Base-by-base conservation (phyloP, 129 eudicot genomes). In the Tagetes erecta region DNA sequence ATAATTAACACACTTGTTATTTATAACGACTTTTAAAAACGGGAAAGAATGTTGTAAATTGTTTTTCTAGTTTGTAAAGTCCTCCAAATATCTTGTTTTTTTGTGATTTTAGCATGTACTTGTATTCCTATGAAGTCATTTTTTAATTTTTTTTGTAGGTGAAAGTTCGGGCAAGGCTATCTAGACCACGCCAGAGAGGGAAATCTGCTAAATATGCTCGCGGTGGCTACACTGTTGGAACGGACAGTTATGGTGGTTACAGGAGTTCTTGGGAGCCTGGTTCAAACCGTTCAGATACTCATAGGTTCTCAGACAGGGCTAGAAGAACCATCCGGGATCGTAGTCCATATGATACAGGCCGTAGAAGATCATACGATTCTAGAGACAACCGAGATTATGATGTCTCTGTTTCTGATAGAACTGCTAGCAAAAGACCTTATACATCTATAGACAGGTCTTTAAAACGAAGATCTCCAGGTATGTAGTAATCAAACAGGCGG, bases 91-190 rank as follows among this genome's bases (percentile, higher is more conserved):
- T 38, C 41, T 38, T 12, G 4, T 36, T 37, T 33, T 33, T 63
- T 12, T 63, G 47, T 37, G 68, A 38, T 6, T 4, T n/a, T 5
- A 46, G 46, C 38, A 63, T n/a, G 5, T 64, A 64, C 3, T 12
- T 36, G 11, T n/a, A 6, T 63, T 37, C 33, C 33, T 64, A 1
- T 37, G n/a, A 50, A 47, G 42, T 38, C 31, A 47, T 9, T 12
- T 64, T 63, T 12, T 8, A 34, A 34, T 44, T n/a, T 1, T 60
- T 47, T 50, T 45, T 58, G 13, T 60, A 82, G 86, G 79, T 82
- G 73, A 82, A 82, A 73, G 82, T 82, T 46, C 69, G 82, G 70
- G 86, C 86, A 72, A 77, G 86, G 86, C 71, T 82, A 50, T 82
- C 86, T 20, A 77, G 86, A 65, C 86, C 86, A 5, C 86, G 86